Conservation (phyloP, 768 basidiomycete species). For the Trametes cingulata region DNA sequence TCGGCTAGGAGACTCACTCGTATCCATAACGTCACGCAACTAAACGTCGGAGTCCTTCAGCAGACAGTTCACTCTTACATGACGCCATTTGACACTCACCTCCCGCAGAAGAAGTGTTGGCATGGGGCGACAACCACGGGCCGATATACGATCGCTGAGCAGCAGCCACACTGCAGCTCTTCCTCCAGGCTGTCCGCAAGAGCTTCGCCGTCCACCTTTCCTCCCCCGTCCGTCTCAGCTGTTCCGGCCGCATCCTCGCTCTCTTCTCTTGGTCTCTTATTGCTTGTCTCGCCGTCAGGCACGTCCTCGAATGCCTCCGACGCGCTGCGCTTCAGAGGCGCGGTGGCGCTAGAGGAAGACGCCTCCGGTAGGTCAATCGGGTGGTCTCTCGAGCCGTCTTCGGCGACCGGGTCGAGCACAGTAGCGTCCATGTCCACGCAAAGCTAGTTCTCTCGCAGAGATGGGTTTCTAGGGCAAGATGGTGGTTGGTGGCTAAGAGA, state of each 20-base stretch:
- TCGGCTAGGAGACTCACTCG: conserved; percentile 53
- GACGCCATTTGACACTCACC: conserved; percentile 43
- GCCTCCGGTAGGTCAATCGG: conserved; percentile 11
- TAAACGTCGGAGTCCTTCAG: conserved; percentile 31
- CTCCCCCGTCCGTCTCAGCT: background rate
- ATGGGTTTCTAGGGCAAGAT: background rate
- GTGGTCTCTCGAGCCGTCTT: background rate
- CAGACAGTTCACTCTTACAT: background rate
- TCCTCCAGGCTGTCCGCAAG: conserved; percentile 66
- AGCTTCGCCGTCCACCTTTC: conserved; percentile 29
- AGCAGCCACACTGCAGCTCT: conserved; percentile 85
- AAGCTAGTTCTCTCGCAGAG: background rate
- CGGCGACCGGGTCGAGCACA: background rate
- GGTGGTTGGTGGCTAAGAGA: conserved; percentile 17
- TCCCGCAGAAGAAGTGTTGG: conserved; percentile 91
- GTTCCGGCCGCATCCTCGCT: conserved; percentile 9
- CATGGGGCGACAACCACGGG: conserved; percentile 84
- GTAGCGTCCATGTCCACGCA: conserved; percentile 3
- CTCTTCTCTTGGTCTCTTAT: conserved; percentile 63
- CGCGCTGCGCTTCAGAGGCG: conserved; percentile 59
- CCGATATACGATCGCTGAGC: conserved; percentile 76
- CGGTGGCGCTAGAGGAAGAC: conserved; percentile 12
- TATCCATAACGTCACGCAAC: conserved; percentile 84
- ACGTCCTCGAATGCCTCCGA: conserved; percentile 58
- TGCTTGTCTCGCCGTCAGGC: conserved; percentile 43